These are phyloP conservation scores for Auricularia cornea DNA, from an alignment of 768 basidiomycete species.

Conservation along the genomic window DNA sequence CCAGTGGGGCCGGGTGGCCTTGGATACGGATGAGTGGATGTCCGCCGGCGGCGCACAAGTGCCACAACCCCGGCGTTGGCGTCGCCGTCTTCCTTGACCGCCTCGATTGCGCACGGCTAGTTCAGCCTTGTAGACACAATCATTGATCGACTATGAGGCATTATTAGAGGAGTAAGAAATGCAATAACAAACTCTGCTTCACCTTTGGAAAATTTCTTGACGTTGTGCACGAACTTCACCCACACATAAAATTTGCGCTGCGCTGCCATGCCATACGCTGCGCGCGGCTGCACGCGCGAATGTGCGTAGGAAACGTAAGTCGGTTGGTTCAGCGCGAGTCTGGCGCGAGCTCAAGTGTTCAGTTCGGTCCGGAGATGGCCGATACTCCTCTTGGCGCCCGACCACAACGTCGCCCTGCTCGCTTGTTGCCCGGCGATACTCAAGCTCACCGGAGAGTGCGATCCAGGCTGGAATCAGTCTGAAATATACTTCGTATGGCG, in stretches of 20 bases:
- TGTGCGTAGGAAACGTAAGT: conserved; percentile 33
- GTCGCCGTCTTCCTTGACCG: conserved; percentile 85
- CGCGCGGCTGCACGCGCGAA: conserved; percentile 30
- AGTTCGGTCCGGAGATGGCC: too few relatives aligned
- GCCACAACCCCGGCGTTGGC: conserved; percentile 91
- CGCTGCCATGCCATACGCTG: conserved; percentile 88
- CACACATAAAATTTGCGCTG: conserved; percentile 95
- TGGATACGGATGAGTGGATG: conserved; percentile 95
- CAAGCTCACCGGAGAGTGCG: too few relatives aligned
- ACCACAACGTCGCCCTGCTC: too few relatives aligned
- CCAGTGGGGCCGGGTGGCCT: conserved; percentile 70
- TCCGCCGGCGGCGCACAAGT: conserved; percentile 72
- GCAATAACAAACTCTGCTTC: conserved; percentile 17
- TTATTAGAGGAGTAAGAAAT: too few relatives aligned
- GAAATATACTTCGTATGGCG: too few relatives aligned
- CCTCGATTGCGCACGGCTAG: conserved; percentile 88
- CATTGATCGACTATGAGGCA: conserved; percentile 81
- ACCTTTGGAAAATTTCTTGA: conserved; percentile 99
- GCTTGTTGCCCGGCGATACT: too few relatives aligned
- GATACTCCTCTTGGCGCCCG: too few relatives aligned
- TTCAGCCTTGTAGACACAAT: conserved; percentile 96
- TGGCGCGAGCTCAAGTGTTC: too few relatives aligned
- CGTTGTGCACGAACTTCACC: conserved; percentile 92
- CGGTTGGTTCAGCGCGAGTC: too few relatives aligned
- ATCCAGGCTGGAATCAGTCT: too few relatives aligned